phyloP scores from a whole-genome alignment of 2,329 filamentous ascomycete genomes.

The Dactylonectria macrodidyma region DNA sequence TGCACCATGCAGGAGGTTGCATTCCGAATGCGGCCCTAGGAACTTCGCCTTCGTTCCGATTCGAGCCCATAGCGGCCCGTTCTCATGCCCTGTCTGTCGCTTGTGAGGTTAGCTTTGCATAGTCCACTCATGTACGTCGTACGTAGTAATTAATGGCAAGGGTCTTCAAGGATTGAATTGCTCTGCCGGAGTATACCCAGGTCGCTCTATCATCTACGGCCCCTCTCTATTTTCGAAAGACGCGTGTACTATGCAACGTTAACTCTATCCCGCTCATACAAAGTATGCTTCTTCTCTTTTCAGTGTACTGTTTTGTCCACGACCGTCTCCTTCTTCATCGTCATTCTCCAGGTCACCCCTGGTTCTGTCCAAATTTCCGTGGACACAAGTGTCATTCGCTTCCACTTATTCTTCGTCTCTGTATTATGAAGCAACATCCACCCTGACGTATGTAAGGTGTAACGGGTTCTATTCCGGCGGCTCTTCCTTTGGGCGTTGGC shows the following conservation, averaged over 20 bases:
- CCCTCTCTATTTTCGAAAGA: conserved; percentile 17
- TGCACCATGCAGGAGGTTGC: conserved; percentile 47
- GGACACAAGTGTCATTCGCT: neutral
- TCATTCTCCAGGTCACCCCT: conserved; percentile 3
- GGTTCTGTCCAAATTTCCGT: neutral
- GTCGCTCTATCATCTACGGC: neutral
- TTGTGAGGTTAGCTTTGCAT: conserved; percentile 13
- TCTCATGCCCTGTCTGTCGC: neutral
- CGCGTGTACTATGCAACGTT: conserved; percentile 5
- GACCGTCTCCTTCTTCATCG: conserved; percentile 10
- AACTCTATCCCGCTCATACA: conserved; percentile 19
- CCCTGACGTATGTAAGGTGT: conserved; percentile 36
- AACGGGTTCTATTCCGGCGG: conserved; percentile 11
- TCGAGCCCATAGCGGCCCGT: conserved; percentile 10
- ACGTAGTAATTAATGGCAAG: neutral
- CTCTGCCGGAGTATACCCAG: neutral
- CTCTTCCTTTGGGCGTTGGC: neutral
- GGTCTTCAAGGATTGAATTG: too few species aligned
- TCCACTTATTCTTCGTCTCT: conserved; percentile 25
- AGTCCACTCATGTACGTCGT: neutral
- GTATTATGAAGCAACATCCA: conserved; percentile 26
- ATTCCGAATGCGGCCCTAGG: conserved; percentile 25
- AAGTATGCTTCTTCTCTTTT: conserved; percentile 11
- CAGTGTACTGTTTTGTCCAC: conserved; percentile 2
- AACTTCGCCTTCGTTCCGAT: neutral